Evolutionary conservation across 805 yeast species (phyloP), one percentile per base, ranked within the genome.

Genomic region (Zygosaccharomyces bailii): DNA sequence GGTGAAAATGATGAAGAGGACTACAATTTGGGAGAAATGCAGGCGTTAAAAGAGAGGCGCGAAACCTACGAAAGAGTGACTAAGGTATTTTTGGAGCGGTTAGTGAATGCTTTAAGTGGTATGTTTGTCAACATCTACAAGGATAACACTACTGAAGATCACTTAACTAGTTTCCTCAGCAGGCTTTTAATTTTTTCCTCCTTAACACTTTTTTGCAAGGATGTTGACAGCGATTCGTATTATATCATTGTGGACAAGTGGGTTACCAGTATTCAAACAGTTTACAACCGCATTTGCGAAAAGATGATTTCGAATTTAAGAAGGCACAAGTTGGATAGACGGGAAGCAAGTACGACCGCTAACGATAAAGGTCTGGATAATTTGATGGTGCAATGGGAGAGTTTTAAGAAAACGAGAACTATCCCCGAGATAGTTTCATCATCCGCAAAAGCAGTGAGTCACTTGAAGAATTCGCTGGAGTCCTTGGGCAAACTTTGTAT

Each of bases 31-130:
- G 79, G 81, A 30, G 73, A 76, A 14, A 84, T 88, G 87, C 71
- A 73, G 45, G 95, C 95, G 0, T 69, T 87, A 46, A 73, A 72
- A 48, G 88, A 86, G 54, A 81, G 84, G 55, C 74, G 79, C 46
- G 67, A 70, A 11, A 73, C 70, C 4, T 86, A 84, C 57, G 86
- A 82, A 53, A 59, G 66, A 16, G 80, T 80, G 0, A 71, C 84
- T 1, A 54, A 59, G 2, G 63, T 68, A 4, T 85, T 88, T 55
- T 60, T 78, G 25, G 61, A 57, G 14, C 70, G 75, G 48, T 72
- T 79, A 45, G 69, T 59, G 10, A 49, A 40, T 1, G 80, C 73
- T 39, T 65, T 82, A 49, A 67, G 66, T 10, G 45, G 55, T 2
- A 68, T 73, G 24, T 71, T 84, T 42, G 67, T 63, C 21, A 61